Evolutionary conservation across 73 alveolate genomes (phyloP).

Genomic region (Paramecium sexaurelia): DNA sequence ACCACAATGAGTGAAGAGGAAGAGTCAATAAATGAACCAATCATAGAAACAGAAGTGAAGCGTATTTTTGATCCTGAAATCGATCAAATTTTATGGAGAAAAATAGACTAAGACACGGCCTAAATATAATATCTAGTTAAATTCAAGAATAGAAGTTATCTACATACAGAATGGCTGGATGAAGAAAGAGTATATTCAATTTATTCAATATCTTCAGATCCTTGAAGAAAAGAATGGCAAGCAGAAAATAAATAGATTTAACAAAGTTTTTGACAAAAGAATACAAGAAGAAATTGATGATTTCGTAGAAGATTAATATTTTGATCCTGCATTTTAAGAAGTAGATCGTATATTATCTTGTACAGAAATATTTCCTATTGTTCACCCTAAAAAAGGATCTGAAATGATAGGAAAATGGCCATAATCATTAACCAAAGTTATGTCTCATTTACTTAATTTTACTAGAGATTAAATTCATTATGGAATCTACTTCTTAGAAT

Average conservation of each 20-base stretch:
- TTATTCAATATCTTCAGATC: slow-evolving; percentile 7
- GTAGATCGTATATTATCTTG: slow-evolving; percentile 64
- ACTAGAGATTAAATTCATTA: slow-evolving; percentile 64
- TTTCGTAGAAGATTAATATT: slow-evolving; percentile 44
- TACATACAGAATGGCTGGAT: slow-evolving; percentile 64
- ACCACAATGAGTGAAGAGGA: slow-evolving; percentile 14
- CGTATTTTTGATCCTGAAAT: slow-evolving; percentile 61
- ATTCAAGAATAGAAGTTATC: slow-evolving; percentile 52
- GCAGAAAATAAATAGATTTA: slow-evolving; percentile 65
- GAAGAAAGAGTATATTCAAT: slow-evolving; percentile 56
- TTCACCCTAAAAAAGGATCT: slow-evolving; percentile 86
- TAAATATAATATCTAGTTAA: neutral
- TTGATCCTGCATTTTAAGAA: slow-evolving; percentile 66
- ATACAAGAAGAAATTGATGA: slow-evolving; percentile 49
- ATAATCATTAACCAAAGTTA: slow-evolving; percentile 21
- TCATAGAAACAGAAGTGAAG: slow-evolving; percentile 34
- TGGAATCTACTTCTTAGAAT: slow-evolving; percentile 80
- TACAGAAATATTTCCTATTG: slow-evolving; percentile 82
- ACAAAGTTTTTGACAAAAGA: slow-evolving; percentile 60
- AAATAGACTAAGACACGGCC: slow-evolving; percentile 9
- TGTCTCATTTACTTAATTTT: slow-evolving; percentile 51
- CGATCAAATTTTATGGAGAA: slow-evolving; percentile 61
- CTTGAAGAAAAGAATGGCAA: slow-evolving; percentile 59
- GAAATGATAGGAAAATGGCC: slow-evolving; percentile 79
- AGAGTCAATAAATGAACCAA: slow-evolving; percentile 25